Evolutionary conservation across 257 asterid species (phyloP).

Genomic region (Vinca minor): DNA sequence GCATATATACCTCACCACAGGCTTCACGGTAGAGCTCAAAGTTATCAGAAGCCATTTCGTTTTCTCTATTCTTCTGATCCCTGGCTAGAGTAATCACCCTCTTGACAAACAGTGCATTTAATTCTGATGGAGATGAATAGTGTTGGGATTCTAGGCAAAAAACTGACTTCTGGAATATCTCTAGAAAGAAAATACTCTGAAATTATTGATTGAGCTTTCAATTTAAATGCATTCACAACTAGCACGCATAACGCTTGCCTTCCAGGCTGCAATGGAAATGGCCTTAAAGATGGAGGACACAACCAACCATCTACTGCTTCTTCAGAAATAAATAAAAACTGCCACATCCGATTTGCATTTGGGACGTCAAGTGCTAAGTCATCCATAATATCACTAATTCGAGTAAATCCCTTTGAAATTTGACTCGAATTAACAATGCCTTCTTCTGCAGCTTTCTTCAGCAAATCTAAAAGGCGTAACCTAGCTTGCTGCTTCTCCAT

Average conservation of each 20-base stretch:
- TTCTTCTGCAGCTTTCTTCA: slow-evolving; percentile 57
- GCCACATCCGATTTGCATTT: slow-evolving; percentile 54
- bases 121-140: slow-evolving; percentile 30
- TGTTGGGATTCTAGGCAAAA: slow-evolving; percentile 65
- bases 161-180: slow-evolving; percentile 64
- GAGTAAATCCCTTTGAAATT: slow-evolving; percentile 64
- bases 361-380: slow-evolving; percentile 80
- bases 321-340: slow-evolving; percentile 61
- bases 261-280: slow-evolving; percentile 39
- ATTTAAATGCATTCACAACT: slow-evolving; percentile 47
- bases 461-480: slow-evolving; percentile 44
- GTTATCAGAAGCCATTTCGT: slow-evolving; percentile 96
- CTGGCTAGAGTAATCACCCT: slow-evolving; percentile 70
- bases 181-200: slow-evolving; percentile 76
- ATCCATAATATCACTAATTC: slow-evolving; percentile 68
- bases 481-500: slow-evolving; percentile 74
- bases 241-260: slow-evolving; percentile 43
- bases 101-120: slow-evolving; percentile 75
- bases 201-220: slow-evolving; percentile 56
- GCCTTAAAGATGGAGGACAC: slow-evolving; percentile 62
- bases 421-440: slow-evolving; percentile 81
- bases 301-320: slow-evolving; percentile 96
- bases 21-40: too few relatives aligned
- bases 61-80: slow-evolving; percentile 88
- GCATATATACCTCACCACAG: slow-evolving; percentile 42